Conservation (phyloP, 805 yeast species). For the Sugiyamaella mastotermitis region DNA sequence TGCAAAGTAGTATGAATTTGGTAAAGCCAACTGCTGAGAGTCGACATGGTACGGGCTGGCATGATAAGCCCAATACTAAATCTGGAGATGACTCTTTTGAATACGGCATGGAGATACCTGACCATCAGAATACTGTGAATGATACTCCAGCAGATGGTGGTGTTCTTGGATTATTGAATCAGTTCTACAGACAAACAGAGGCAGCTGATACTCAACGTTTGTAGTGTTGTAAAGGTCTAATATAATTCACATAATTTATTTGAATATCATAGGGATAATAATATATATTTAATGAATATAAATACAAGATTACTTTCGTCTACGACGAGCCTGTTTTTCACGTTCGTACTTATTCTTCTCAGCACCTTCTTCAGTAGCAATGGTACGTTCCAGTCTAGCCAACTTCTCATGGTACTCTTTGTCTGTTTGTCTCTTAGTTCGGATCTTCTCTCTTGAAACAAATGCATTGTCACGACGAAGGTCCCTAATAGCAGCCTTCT, state of each 20-base stretch:
- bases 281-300: not conserved
- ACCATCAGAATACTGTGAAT: constrained; percentile 34
- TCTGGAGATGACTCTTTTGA: constrained; percentile 6
- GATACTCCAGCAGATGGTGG: constrained; percentile 40
- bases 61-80: constrained; percentile 1
- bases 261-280: not conserved
- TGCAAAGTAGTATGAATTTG: constrained; percentile 12
- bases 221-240: not conserved
- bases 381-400: constrained; percentile 78
- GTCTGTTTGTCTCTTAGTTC: constrained; percentile 68
- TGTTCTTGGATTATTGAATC: constrained; percentile 74
- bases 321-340: constrained; percentile 64
- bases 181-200: constrained; percentile 58
- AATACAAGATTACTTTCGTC: constrained; percentile 24
- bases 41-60: too few species aligned
- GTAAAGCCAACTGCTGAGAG: too few species aligned
- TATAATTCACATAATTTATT: not conserved
- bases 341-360: constrained; percentile 89
- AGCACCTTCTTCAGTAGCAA: constrained; percentile 91
- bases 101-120: constrained; percentile 10
- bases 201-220: constrained; percentile 25
- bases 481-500: constrained; percentile 81
- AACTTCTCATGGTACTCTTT: constrained; percentile 83
- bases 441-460: constrained; percentile 77
- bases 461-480: constrained; percentile 84